Evolutionary conservation across 805 yeast genomes (phyloP).

Genomic region (Saturnispora dispora): DNA sequence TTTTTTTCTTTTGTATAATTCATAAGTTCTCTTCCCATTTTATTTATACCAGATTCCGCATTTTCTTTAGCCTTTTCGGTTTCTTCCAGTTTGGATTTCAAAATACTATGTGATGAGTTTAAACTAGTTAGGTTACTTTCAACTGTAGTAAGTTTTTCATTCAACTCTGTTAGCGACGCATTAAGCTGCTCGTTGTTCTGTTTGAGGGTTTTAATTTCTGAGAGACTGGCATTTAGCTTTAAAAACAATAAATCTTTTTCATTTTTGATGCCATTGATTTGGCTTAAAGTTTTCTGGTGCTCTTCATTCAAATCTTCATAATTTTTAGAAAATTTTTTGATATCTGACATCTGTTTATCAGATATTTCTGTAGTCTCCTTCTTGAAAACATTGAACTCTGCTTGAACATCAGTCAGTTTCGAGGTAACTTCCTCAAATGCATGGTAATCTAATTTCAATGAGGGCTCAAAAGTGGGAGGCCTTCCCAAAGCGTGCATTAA

Average conservation of each 20-base stretch:
- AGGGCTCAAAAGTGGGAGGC: slow-evolving; percentile 69
- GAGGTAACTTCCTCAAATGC: slow-evolving; percentile 39
- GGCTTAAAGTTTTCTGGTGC: slow-evolving; percentile 18
- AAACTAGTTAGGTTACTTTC: slow-evolving; percentile 14
- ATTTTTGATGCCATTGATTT: slow-evolving; percentile 28
- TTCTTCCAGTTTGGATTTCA: slow-evolving; percentile 24
- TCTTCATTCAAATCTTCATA: slow-evolving; percentile 28
- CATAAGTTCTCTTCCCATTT: slow-evolving; percentile 79
- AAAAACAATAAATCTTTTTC: slow-evolving; percentile 20
- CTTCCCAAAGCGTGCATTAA: slow-evolving; percentile 62
- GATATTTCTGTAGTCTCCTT: slow-evolving; percentile 14
- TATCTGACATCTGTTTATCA: slow-evolving; percentile 16
- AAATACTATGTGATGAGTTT: slow-evolving; percentile 18
- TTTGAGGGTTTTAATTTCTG: slow-evolving; percentile 20
- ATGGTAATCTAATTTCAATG: slow-evolving; percentile 54
- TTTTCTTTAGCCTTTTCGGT: slow-evolving; percentile 31
- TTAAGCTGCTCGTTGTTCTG: slow-evolving; percentile 27
- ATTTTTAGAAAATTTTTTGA: slow-evolving; percentile 18
- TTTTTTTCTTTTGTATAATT: slow-evolving; percentile 53
- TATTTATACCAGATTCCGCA: slow-evolving; percentile 82
- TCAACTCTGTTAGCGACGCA: slow-evolving; percentile 20
- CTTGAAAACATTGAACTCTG: slow-evolving; percentile 15
- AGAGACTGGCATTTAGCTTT: slow-evolving; percentile 18
- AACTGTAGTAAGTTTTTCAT: slow-evolving; percentile 17
- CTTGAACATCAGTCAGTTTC: slow-evolving; percentile 20